Evolutionary conservation across 2,329 filamentous ascomycete species (phyloP).

Genomic region (Ascochyta pisi): DNA sequence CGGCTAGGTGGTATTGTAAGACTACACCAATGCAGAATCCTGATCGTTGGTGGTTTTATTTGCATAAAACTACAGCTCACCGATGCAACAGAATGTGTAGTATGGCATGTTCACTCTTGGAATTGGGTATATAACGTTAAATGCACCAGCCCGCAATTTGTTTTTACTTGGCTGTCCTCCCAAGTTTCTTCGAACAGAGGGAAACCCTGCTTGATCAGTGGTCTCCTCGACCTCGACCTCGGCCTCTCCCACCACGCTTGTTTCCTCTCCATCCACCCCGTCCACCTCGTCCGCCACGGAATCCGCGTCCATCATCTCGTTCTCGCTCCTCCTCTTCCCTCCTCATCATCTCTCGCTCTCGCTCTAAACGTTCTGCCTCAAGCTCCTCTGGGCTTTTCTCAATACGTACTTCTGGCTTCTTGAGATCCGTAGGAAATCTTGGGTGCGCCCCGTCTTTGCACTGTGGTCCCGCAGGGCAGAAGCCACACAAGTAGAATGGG

Average conservation of each 20-base stretch:
- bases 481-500: slow-evolving; percentile 86
- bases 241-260: slow-evolving; percentile 37
- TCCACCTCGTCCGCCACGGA: slow-evolving; percentile 39
- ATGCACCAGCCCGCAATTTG: background rate
- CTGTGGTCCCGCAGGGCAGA: slow-evolving; percentile 82
- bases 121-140: background rate
- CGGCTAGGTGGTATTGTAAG: background rate
- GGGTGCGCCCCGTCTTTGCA: slow-evolving; percentile 86
- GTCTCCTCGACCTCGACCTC: slow-evolving; percentile 34
- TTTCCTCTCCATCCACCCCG: slow-evolving; percentile 47
- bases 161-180: background rate
- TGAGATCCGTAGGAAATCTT: slow-evolving; percentile 75
- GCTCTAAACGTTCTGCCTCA: slow-evolving; percentile 61
- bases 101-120: background rate
- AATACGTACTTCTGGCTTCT: slow-evolving; percentile 64
- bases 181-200: background rate
- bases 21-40: background rate
- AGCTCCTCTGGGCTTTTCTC: slow-evolving; percentile 77
- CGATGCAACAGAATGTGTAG: background rate
- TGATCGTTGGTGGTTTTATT: background rate
- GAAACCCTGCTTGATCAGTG: slow-evolving; percentile 18
- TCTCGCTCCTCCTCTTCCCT: slow-evolving; percentile 52
- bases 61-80: background rate
- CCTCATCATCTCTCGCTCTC: slow-evolving; percentile 56
- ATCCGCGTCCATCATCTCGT: slow-evolving; percentile 44